phyloP scores from a whole-genome alignment of 192 early-diverging fungal species.

The Dimargaris xerosporica region DNA sequence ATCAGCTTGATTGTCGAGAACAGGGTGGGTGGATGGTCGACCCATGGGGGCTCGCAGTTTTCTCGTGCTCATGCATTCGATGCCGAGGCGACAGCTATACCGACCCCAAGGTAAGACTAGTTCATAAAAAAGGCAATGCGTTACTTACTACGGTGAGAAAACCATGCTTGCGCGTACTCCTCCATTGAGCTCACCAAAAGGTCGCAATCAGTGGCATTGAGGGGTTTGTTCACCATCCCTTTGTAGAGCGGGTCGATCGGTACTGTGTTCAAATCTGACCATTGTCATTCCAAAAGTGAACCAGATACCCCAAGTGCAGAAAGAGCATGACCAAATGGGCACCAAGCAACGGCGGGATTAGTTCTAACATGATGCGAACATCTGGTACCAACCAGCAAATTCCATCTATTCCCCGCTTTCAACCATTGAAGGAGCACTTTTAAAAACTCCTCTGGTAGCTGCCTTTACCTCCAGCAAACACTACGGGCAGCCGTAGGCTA shows the following conservation, averaged over 20 bases:
- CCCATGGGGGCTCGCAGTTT: no score
- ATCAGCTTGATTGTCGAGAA: not conserved
- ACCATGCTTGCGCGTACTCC: not conserved
- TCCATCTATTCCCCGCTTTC: no score
- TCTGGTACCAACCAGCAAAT: no score
- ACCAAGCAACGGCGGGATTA: no score
- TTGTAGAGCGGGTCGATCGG: constrained; percentile 6
- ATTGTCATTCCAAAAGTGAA: no score
- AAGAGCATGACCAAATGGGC: no score
- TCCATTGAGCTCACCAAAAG: not conserved
- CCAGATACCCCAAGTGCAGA: no score
- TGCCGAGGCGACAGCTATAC: not conserved
- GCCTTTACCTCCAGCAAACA: not conserved
- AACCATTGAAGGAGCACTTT: no score
- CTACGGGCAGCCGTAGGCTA: not conserved
- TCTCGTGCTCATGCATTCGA: no score
- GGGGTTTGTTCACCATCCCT: not conserved
- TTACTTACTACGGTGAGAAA: not conserved
- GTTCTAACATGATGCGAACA: no score
- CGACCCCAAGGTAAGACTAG: not conserved
- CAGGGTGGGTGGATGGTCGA: no score
- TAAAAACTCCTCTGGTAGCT: no score
- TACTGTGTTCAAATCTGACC: not conserved
- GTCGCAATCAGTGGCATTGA: not conserved
- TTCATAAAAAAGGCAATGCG: not conserved